phyloP scores from a whole-genome alignment of 2,329 filamentous ascomycete genomes.

The Achaetomium macrosporum region DNA sequence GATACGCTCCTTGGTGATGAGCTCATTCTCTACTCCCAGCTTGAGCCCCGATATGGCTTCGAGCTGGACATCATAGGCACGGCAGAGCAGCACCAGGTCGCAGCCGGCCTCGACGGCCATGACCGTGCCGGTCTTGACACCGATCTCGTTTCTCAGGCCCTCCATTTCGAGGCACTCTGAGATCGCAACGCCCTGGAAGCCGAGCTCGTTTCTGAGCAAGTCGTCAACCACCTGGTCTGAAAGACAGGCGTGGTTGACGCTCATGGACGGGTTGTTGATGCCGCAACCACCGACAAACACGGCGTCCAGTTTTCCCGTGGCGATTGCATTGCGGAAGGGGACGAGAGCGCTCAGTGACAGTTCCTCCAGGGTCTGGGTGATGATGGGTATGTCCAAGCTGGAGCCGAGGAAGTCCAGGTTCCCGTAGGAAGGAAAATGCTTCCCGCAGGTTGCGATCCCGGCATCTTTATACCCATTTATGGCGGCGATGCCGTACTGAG shows the following conservation, averaged over 20 bases:
- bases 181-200: conserved; percentile 86
- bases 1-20: conserved; percentile 75
- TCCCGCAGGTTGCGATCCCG: conserved; percentile 82
- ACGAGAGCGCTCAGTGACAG: conserved; percentile 86
- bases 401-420: conserved; percentile 92
- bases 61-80: conserved; percentile 80
- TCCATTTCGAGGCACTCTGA: conserved; percentile 98
- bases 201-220: conserved; percentile 77
- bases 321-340: conserved; percentile 85
- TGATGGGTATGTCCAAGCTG: conserved; percentile 86
- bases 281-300: conserved; percentile 96
- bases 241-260: conserved; percentile 90
- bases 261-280: conserved; percentile 85
- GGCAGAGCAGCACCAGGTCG: conserved; percentile 82
- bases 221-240: conserved; percentile 92
- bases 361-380: conserved; percentile 90
- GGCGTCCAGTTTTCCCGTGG: conserved; percentile 72
- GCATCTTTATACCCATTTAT: conserved; percentile 92
- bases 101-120: conserved; percentile 97
- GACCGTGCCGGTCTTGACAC: conserved; percentile 92
- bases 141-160: conserved; percentile 87
- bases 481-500: conserved; percentile 82
- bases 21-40: conserved; percentile 82
- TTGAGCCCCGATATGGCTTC: conserved; percentile 89
- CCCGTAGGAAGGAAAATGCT: conserved; percentile 94